Base-by-base conservation (phyloP, 2,329 filamentous ascomycete genomes). In the Acrodontium crateriforme region DNA sequence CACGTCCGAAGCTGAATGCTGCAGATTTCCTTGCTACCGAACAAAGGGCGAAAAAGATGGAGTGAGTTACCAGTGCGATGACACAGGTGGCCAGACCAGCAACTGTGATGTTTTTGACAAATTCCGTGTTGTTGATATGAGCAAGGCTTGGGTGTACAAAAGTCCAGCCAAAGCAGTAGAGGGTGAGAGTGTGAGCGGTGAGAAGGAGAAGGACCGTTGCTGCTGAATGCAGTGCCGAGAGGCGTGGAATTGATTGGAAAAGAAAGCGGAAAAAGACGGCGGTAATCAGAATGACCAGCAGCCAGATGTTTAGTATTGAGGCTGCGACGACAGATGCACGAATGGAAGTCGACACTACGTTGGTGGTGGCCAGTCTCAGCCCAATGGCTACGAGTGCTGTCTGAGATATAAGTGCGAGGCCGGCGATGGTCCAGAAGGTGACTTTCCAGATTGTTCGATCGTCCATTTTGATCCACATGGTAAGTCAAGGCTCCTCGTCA, bases 31-130 rank as follows among this genome's bases (percentile, higher is more conserved):
- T 15, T 5, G 12, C 8, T 8, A 10, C 25, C 13, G n/a, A 27
- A 27, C 5, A 19, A 7, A 12, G 20, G 15, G 34, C 35, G 30
- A 42, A 45, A 21, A 47, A 44, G 5, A 35, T 28, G 4, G 33
- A 35, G 18, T 48, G 39, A 6, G 39, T 36, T 6, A 47, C 25
- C 14, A 47, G 26, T 10, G 38, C 40, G 12, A 49, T 25, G 7
- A 37, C 27, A 29, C 41, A 43, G 21, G 46, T 38, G 9, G 44
- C 45, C 7, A 52, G 24, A 18, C 47, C 46, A 18, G 42, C 41
- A 23, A n/a, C 21, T 23, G 34, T 16, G 20, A 21, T 25, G 16
- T 16, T 12, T 11, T 16, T 27, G 19, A 15, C 28, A 16, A 11
- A 13, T 21, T 11, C 23, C 22, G 15, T 34, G 21, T n/a, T 19